A percentile compares a stretch with the other conserved stretches of the same genome.
Evolutionary conservation across 2,329 filamentous ascomycete genomes (phyloP).

Genomic region (Elsinoe australis): DNA sequence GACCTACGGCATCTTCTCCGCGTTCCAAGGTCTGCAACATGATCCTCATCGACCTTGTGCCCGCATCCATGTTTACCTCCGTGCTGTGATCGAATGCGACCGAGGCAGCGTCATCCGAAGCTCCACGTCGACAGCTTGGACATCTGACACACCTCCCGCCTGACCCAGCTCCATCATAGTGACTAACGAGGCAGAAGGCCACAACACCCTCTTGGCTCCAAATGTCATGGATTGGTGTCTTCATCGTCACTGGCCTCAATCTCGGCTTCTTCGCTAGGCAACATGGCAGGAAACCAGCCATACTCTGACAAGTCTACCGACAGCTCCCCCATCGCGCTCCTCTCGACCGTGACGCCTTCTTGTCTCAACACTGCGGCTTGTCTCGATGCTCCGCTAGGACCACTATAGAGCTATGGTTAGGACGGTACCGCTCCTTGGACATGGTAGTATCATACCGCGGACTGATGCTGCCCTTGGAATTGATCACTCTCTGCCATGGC

Average conservation of each 20-base stretch:
- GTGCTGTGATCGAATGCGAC: too few relatives aligned
- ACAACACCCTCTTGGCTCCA: neutral
- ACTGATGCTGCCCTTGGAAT: constrained; percentile 77
- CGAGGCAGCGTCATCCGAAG: too few relatives aligned
- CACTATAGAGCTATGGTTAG: constrained; percentile 24
- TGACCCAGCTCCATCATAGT: constrained; percentile 11
- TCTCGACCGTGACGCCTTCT: constrained; percentile 43
- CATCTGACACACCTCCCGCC: constrained; percentile 8
- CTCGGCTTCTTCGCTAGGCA: constrained; percentile 28
- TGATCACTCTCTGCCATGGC: constrained; percentile 92
- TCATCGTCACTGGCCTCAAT: constrained; percentile 20
- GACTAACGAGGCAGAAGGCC: constrained; percentile 8
- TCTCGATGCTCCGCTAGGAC: constrained; percentile 37
- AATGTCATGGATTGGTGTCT: neutral
- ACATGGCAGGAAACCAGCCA: constrained; percentile 41
- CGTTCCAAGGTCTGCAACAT: too few relatives aligned
- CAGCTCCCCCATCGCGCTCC: constrained; percentile 41
- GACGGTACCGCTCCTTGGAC: neutral
- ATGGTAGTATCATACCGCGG: constrained; percentile 54
- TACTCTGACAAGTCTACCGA: constrained; percentile 39
- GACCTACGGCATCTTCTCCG: neutral
- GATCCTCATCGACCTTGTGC: too few relatives aligned
- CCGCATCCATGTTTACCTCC: too few relatives aligned
- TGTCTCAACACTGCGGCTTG: constrained; percentile 41
- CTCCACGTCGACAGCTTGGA: neutral